Evolutionary conservation across 2,329 filamentous ascomycete genomes (phyloP).

Genomic region (Botrytis cinerea): DNA sequence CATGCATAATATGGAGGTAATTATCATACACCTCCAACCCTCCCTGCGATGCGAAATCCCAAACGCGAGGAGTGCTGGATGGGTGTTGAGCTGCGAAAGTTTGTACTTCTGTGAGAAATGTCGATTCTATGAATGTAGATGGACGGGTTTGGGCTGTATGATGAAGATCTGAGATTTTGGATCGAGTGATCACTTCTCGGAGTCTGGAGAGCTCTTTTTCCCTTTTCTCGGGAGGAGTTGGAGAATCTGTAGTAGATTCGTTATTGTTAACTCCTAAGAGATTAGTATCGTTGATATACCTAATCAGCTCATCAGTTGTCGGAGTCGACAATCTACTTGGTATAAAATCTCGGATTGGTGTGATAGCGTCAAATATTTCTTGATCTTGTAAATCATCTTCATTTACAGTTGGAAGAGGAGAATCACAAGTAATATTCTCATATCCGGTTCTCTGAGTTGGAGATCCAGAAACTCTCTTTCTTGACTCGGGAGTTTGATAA

Average conservation of each 20-base stretch:
- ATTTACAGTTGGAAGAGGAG: rapidly evolving
- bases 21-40: background rate
- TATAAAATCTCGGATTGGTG: background rate
- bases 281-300: background rate
- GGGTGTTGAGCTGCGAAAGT: rapidly evolving
- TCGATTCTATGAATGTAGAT: too few species aligned
- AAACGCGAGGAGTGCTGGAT: background rate
- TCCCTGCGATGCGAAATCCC: background rate
- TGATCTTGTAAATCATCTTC: background rate
- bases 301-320: background rate
- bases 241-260: rapidly evolving
- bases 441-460: background rate
- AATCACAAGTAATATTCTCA: background rate
- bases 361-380: rapidly evolving
- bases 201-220: background rate
- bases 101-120: background rate
- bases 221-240: rapidly evolving
- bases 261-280: rapidly evolving
- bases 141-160: rapidly evolving
- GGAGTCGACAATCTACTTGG: background rate
- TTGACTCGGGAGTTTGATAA: background rate
- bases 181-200: background rate
- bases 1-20: background rate
- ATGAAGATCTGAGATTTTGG: too few species aligned
- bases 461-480: rapidly evolving